phyloP scores from a whole-genome alignment of 164 flowering plant genomes.

The Piper betle region DNA sequence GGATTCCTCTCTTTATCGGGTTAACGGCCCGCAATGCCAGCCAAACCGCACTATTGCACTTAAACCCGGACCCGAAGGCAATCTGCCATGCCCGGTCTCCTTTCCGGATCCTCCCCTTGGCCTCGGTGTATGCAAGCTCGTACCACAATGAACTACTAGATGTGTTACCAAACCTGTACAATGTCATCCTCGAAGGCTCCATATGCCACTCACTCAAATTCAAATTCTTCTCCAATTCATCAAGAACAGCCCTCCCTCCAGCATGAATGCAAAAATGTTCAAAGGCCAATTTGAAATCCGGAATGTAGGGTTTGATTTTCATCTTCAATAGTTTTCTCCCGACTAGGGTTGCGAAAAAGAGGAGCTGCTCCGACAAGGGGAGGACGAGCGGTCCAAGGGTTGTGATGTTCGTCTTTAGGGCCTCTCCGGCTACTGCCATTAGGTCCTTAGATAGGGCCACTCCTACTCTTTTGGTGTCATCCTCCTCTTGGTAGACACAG shows the following conservation, averaged over 20 bases:
- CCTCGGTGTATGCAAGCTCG: slow-evolving; percentile 65
- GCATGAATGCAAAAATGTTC: slow-evolving; percentile 86
- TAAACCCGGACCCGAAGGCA: slow-evolving; percentile 80
- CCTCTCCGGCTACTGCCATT: slow-evolving; percentile 77
- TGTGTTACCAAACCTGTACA: slow-evolving; percentile 70
- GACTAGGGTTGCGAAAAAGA: slow-evolving; percentile 44
- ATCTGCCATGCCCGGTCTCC: slow-evolving; percentile 83
- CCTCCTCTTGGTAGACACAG: slow-evolving; percentile 67
- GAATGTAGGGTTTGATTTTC: slow-evolving; percentile 61
- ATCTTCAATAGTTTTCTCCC: slow-evolving; percentile 34
- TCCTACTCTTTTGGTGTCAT: slow-evolving; percentile 31
- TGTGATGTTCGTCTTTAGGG: slow-evolving; percentile 65
- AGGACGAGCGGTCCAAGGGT: slow-evolving; percentile 71
- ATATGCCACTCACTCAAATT: slow-evolving; percentile 54
- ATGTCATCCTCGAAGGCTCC: slow-evolving; percentile 88
- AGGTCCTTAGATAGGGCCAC: slow-evolving; percentile 66
- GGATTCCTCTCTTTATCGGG: slow-evolving; percentile 55
- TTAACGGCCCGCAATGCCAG: slow-evolving; percentile 37
- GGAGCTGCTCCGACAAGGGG: slow-evolving; percentile 72
- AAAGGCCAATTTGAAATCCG: slow-evolving; percentile 75
- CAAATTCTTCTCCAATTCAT: slow-evolving; percentile 79
- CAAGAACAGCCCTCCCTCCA: too few relatives aligned
- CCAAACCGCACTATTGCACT: slow-evolving; percentile 90
- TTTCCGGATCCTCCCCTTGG: slow-evolving; percentile 57
- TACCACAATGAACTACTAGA: slow-evolving; percentile 81